These are phyloP conservation scores for Gracilariopsis chorda DNA, from an alignment of 23 red algal species.

Conservation along the genomic window DNA sequence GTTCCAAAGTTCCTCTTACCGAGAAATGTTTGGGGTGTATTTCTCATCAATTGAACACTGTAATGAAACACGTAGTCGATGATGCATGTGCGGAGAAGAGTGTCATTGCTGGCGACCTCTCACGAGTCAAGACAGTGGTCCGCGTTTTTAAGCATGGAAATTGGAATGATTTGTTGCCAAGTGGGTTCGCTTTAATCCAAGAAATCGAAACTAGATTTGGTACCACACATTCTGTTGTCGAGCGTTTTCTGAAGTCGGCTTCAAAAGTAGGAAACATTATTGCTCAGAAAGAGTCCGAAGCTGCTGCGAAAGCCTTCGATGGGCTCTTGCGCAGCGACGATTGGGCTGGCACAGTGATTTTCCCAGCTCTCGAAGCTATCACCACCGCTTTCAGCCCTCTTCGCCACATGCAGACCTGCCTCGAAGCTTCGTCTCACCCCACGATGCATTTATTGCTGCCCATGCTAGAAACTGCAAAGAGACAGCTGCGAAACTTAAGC, in stretches of 20 bases:
- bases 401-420: not conserved
- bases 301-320: not conserved
- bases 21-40: conserved; percentile 13
- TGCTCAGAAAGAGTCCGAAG: not conserved
- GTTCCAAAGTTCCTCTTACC: not conserved
- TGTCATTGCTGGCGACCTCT: not conserved
- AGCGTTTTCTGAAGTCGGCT: not conserved
- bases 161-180: not conserved
- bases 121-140: not conserved
- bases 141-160: conserved; percentile 24
- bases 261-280: not conserved
- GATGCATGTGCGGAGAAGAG: not conserved
- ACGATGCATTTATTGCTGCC: not conserved
- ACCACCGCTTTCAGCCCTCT: not conserved
- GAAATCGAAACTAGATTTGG: conserved; percentile 40
- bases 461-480: not conserved
- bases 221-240: conserved; percentile 5
- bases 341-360: not conserved
- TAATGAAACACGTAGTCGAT: conserved; percentile 12
- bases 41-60: conserved; percentile 22
- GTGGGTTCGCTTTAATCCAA: conserved; percentile 3
- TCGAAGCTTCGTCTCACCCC: not conserved
- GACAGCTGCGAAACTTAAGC: not conserved
- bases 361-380: not conserved
- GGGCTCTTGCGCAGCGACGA: not conserved